Evolutionary conservation across 2,329 filamentous ascomycete species (phyloP), one percentile per base, ranked within the genome.

Genomic region (Microdochium nivale): DNA sequence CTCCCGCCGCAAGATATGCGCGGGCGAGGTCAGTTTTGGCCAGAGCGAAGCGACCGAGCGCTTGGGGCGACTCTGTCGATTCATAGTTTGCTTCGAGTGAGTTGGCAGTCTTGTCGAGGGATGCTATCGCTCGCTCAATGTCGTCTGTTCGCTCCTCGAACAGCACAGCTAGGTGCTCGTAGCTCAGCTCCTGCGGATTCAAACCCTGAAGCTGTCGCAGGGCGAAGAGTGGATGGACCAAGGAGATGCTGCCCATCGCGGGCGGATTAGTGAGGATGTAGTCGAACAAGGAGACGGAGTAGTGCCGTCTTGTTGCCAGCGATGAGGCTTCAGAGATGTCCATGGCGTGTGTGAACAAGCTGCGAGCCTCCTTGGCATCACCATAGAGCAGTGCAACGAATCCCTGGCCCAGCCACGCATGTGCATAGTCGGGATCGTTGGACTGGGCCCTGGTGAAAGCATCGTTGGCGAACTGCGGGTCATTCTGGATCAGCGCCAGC

Each of bases 361-460:
- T 84, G 23, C 89, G 79, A 1, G 92, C 91, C 68, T 96, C 90
- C 54, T 80, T 83, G 0, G 72, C 60, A 55, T 95, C 86, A 1
- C 88, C 90, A 49, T 81, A 79, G 25, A 92, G 72, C 16, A 91
- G 75, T 3, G 94, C 90, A 50, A 97, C 78, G 25, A 96, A 78
- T 1, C 89, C 92, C 68, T 97, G 92, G 1, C 94, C 94, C 8
- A 97, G 74, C 95, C 94, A 99, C 16, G 91, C 92, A 62, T 92
- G 84, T 0, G 90, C 84, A 63, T 92, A 96, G 57, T 96, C 92
- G 0, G 95, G 94, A 65, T 99, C 95, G 3, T 88, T 88, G 1
- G 91, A 96, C 66, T 99, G 94, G 3, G 91, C 90, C 55, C 90
- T 80, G 2, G 89, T 90, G 65, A 96, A 97, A 0, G 89, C 86